Evolutionary conservation across 2,329 filamentous ascomycete genomes (phyloP).

Genomic region (Penicillium vulpinum): DNA sequence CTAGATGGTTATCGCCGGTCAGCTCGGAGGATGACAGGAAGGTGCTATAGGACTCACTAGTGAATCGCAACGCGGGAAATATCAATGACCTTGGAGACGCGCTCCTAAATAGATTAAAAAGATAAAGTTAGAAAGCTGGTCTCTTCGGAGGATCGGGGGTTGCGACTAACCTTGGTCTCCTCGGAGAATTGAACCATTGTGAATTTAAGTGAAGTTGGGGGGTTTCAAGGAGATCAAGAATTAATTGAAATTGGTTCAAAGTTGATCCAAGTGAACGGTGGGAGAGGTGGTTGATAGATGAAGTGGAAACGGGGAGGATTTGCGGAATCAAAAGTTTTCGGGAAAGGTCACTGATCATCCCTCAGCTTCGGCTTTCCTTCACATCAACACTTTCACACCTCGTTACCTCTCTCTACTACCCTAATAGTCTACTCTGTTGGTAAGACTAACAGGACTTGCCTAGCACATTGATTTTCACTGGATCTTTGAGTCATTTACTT

Average conservation of each 20-base stretch:
- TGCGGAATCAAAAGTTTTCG: conserved; percentile 34
- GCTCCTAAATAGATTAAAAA: conserved; percentile 64
- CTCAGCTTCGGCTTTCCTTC: conserved; percentile 17
- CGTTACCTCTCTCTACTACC: conserved; percentile 1
- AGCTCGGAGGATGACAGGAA: conserved; percentile 11
- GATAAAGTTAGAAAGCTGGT: conserved; percentile 7
- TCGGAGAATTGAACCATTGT: conserved; percentile 73
- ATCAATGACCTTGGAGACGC: conserved; percentile 95
- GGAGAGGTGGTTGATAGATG: conserved; percentile 18
- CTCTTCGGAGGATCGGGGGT: neutral
- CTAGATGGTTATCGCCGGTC: conserved; percentile 47
- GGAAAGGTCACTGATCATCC: conserved; percentile 25
- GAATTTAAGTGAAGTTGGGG: conserved; percentile 3
- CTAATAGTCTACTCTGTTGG: neutral
- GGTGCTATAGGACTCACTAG: conserved; percentile 66
- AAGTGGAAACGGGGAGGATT: conserved; percentile 9
- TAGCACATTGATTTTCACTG: neutral
- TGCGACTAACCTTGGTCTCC: conserved; percentile 78
- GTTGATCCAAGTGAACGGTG: conserved; percentile 1
- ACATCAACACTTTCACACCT: conserved; percentile 7
- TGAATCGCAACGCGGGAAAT: conserved; percentile 90
- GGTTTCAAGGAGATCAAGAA: neutral
- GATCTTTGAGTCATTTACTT: no score
- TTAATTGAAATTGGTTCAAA: neutral
- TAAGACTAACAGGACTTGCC: neutral